Evolutionary conservation across 208 protist species (phyloP).

Genomic region (Borovskyia barvae): DNA sequence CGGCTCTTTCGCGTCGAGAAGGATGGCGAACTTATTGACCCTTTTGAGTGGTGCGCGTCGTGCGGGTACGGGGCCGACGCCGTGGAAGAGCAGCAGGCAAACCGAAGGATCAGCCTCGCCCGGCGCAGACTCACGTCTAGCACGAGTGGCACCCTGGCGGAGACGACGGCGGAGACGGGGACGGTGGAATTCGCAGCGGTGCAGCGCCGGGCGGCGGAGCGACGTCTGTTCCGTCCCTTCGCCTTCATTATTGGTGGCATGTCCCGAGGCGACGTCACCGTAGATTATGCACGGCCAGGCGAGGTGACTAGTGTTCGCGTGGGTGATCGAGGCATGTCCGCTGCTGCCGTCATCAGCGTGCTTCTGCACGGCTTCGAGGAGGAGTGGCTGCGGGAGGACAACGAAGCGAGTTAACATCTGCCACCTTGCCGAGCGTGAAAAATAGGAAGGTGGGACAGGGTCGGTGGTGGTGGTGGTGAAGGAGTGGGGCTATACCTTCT

Average conservation of each 20-base stretch:
- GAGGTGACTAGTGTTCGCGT: slow-evolving; percentile 69
- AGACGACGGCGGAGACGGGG: slow-evolving; percentile 27
- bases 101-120: slow-evolving; percentile 23
- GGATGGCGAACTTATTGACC: slow-evolving; percentile 75
- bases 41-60: slow-evolving; percentile 52
- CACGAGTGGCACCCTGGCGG: slow-evolving; percentile 11
- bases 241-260: slow-evolving; percentile 88
- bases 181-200: slow-evolving; percentile 35
- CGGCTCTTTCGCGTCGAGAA: slow-evolving; percentile 79
- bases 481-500: too few species aligned
- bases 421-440: too few species aligned
- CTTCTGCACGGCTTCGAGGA: slow-evolving; percentile 85
- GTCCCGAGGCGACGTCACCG: slow-evolving; percentile 78
- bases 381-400: slow-evolving; percentile 82
- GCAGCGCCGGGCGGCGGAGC: slow-evolving; percentile 38
- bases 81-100: slow-evolving; percentile 11
- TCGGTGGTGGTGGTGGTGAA: too few species aligned
- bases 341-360: slow-evolving; percentile 66
- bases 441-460: too few species aligned
- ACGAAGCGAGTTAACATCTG: slow-evolving; percentile 33
- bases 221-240: slow-evolving; percentile 67
- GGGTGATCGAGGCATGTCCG: slow-evolving; percentile 78
- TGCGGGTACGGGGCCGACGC: slow-evolving; percentile 30
- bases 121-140: slow-evolving; percentile 29
- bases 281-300: slow-evolving; percentile 57